Evolutionary conservation across 2,329 filamentous ascomycete genomes (phyloP).

Genomic region (Ceratocystis ficicola): DNA sequence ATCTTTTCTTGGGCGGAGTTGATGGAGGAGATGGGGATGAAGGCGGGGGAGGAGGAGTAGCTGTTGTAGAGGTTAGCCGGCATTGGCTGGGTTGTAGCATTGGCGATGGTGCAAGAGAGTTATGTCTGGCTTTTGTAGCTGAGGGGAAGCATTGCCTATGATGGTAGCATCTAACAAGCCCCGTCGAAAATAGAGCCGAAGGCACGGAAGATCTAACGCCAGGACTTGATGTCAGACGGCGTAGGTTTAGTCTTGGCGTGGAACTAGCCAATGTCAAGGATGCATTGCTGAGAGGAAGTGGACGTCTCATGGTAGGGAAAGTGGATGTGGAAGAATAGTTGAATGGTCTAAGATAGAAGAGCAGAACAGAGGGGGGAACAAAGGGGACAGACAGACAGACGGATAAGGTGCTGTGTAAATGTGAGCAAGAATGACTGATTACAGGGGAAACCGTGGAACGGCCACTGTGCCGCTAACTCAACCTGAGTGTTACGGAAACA

Average conservation of each 20-base stretch:
- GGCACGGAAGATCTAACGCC: not conserved
- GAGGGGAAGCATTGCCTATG: not conserved
- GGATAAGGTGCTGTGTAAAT: not conserved
- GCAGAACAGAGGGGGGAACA: not conserved
- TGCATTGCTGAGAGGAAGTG: not conserved
- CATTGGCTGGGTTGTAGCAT: slow-evolving; percentile 9
- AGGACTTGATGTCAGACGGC: not conserved
- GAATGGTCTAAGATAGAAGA: not conserved
- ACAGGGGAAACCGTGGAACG: too few relatives aligned
- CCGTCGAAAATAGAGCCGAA: not conserved
- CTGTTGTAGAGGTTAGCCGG: slow-evolving; percentile 13
- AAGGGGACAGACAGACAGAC: not conserved
- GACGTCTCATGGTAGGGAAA: not conserved
- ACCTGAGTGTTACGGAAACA: not conserved
- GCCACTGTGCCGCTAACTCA: too few relatives aligned
- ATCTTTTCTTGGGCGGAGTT: slow-evolving; percentile 29
- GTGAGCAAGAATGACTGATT: too few relatives aligned
- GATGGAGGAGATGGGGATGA: not conserved
- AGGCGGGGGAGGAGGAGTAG: not conserved
- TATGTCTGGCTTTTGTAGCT: not conserved
- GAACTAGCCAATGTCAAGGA: not conserved
- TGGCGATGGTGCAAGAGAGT: not conserved
- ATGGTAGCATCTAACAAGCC: not conserved
- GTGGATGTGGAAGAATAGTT: not conserved
- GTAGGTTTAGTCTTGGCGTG: not conserved